phyloP scores from a whole-genome alignment of 176 grass and related monocot species.

The Eremochloa ophiuroides region DNA sequence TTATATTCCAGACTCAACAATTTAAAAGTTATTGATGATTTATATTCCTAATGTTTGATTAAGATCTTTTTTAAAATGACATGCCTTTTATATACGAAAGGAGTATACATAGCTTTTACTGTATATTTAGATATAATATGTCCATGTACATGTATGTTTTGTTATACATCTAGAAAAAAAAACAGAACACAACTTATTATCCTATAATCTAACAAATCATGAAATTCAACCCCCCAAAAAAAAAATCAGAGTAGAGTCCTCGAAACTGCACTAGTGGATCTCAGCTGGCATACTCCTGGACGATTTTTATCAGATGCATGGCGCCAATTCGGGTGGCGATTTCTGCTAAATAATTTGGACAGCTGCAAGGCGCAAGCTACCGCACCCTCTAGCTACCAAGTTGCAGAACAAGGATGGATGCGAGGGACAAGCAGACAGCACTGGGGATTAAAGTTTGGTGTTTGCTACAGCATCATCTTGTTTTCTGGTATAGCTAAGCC shows the following conservation, averaged over 20 bases:
- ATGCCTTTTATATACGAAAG: too few relatives aligned
- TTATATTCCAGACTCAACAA: too few relatives aligned
- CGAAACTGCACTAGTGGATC: not conserved
- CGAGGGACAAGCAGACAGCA: slow-evolving; percentile 15
- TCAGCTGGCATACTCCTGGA: not conserved
- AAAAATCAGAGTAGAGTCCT: not conserved
- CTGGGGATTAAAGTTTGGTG: not conserved
- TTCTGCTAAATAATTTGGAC: not conserved
- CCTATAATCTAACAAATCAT: too few relatives aligned
- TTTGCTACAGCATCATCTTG: slow-evolving; percentile 18
- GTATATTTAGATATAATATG: too few relatives aligned
- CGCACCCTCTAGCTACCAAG: not conserved
- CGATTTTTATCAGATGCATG: not conserved
- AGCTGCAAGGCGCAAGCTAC: not conserved
- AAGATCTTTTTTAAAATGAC: too few relatives aligned
- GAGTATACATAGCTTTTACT: too few relatives aligned
- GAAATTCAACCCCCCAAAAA: not conserved
- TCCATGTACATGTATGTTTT: too few relatives aligned
- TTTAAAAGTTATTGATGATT: too few relatives aligned
- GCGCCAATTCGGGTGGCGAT: not conserved
- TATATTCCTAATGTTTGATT: too few relatives aligned
- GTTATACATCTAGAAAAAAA: too few relatives aligned
- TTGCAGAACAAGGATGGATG: slow-evolving; percentile 24
- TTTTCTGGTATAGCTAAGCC: not conserved
- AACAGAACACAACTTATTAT: too few relatives aligned